These are phyloP conservation scores for Mytilinidion resinicola DNA, from an alignment of 495 filamentous ascomycete genomes.

Conservation along the genomic window DNA sequence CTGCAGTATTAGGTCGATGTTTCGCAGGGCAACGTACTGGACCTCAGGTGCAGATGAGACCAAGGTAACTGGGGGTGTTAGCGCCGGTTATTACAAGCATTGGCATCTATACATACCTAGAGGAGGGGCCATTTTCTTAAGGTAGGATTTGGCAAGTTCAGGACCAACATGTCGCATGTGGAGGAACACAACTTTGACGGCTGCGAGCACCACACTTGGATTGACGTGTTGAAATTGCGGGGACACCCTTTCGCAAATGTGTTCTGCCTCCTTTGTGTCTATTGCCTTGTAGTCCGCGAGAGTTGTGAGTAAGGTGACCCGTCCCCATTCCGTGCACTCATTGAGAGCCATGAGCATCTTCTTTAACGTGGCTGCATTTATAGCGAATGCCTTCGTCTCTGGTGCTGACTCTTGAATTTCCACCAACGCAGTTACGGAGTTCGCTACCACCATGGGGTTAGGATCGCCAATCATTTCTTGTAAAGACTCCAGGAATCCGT, in stretches of 20 bases:
- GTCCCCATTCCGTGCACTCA: constrained; percentile 99
- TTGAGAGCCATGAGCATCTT: constrained; percentile 95
- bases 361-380: constrained; percentile 76
- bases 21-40: constrained; percentile 92
- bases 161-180: constrained; percentile 83
- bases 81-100: not conserved
- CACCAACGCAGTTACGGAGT: constrained; percentile 85
- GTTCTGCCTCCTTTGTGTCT: constrained; percentile 93
- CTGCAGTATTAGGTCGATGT: constrained; percentile 92
- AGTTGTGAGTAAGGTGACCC: constrained; percentile 86
- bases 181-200: constrained; percentile 95
- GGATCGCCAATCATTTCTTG: constrained; percentile 96
- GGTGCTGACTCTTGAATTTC: constrained; percentile 89
- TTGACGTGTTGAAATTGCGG: constrained; percentile 99
- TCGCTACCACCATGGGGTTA: constrained; percentile 98
- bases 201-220: constrained; percentile 89
- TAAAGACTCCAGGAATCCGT: constrained; percentile 91
- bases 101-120: constrained; percentile 54
- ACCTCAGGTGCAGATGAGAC: constrained; percentile 95
- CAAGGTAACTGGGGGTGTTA: constrained; percentile 64
- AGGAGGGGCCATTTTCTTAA: constrained; percentile 97
- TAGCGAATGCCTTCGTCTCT: constrained; percentile 77
- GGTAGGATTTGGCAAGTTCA: constrained; percentile 72
- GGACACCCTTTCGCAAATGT: constrained; percentile 93
- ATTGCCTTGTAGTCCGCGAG: constrained; percentile 78